Conservation (phyloP, 768 basidiomycete genomes). For the Flagelloscypha sp. region DNA sequence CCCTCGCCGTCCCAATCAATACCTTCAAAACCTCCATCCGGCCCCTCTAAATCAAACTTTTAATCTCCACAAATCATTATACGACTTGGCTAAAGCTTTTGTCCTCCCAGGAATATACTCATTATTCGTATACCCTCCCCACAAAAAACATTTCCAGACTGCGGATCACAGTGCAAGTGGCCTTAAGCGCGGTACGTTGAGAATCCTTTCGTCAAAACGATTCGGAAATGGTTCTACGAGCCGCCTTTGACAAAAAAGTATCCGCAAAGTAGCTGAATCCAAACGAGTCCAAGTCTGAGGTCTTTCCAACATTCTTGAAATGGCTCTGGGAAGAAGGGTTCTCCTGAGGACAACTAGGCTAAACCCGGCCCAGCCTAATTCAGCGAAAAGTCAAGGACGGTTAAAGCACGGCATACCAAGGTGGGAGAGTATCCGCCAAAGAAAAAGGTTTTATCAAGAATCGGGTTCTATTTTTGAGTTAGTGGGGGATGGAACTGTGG, state of each 20-base stretch:
- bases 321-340: too few species aligned
- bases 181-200: constrained; percentile 20
- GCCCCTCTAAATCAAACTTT: constrained; percentile 17
- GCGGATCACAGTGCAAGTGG: constrained; percentile 17
- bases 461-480: constrained; percentile 8
- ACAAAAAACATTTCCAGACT: constrained; percentile 16
- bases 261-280: too few species aligned
- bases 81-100: constrained; percentile 11
- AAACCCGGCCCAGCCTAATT: too few species aligned
- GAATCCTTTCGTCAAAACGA: constrained; percentile 18
- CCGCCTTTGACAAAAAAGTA: too few species aligned
- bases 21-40: constrained; percentile 17
- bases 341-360: too few species aligned
- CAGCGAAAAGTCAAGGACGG: too few species aligned
- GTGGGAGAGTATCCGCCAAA: constrained; percentile 20
- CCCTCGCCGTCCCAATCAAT: constrained; percentile 17
- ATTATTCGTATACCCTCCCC: constrained; percentile 21
- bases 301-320: too few species aligned
- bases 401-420: too few species aligned
- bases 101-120: constrained; percentile 15
- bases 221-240: too few species aligned
- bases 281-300: too few species aligned
- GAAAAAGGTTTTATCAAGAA: constrained; percentile 13
- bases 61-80: constrained; percentile 20
- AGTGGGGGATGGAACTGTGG: not conserved